Conservation (phyloP, 2,329 filamentous ascomycete species). For the Emergomyces africanus region DNA sequence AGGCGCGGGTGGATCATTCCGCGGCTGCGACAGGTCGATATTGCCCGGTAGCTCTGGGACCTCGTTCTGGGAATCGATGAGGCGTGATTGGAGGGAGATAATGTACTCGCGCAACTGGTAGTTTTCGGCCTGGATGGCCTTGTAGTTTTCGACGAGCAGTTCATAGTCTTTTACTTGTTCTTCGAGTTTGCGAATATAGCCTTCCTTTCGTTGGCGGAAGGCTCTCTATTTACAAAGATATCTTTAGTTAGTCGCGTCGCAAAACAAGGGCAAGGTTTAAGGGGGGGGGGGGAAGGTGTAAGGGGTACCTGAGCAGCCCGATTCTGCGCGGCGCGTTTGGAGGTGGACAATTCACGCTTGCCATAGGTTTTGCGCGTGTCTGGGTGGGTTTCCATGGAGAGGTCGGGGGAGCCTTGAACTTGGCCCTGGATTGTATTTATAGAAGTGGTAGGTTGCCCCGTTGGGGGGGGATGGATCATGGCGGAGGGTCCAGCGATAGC, state of each 20-base stretch:
- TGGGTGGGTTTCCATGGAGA: neutral
- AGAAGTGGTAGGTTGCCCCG: neutral
- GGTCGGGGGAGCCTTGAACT: neutral
- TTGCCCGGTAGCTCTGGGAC: conserved; percentile 72
- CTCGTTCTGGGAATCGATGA: conserved; percentile 73
- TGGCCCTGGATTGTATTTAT: neutral
- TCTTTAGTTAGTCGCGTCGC: neutral
- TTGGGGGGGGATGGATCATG: conserved; percentile 19
- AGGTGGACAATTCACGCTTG: conserved; percentile 85
- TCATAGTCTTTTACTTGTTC: conserved; percentile 76
- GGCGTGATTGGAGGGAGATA: conserved; percentile 72
- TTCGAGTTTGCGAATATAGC: conserved; percentile 95
- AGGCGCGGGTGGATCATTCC: conserved; percentile 22
- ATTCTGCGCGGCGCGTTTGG: conserved; percentile 93
- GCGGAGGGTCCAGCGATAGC: conserved; percentile 37
- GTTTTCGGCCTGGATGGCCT: conserved; percentile 76
- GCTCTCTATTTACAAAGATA: conserved; percentile 52
- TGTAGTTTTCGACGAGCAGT: conserved; percentile 62
- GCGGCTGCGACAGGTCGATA: conserved; percentile 53
- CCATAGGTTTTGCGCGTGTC: conserved; percentile 56
- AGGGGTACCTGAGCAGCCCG: conserved; percentile 77
- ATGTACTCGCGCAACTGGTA: conserved; percentile 87
- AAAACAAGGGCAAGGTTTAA: neutral
- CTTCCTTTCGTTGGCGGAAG: conserved; percentile 94
- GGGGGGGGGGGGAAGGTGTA: too few species aligned